Evolutionary conservation across 2,329 filamentous ascomycete species (phyloP).

Genomic region (Neocucurbitaria cava): DNA sequence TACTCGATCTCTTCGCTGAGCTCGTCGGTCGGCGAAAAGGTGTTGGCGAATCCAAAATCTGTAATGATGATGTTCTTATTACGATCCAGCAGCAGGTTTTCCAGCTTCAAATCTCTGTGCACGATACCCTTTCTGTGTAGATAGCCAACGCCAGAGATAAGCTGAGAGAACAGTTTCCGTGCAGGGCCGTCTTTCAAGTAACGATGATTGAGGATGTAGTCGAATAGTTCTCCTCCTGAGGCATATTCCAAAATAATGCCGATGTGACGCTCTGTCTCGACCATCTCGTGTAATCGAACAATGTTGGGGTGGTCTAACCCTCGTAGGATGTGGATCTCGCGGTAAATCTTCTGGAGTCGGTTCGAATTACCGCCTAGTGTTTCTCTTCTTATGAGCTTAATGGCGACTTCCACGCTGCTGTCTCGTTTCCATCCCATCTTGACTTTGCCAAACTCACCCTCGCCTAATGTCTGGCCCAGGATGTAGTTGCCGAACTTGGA

Average conservation of each 20-base stretch:
- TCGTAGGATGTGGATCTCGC: constrained; percentile 89
- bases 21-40: constrained; percentile 88
- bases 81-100: constrained; percentile 92
- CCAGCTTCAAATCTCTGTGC: constrained; percentile 93
- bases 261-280: constrained; percentile 95
- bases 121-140: constrained; percentile 99
- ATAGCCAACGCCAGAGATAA: constrained; percentile 96
- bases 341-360: constrained; percentile 93
- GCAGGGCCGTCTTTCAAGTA: constrained; percentile 95
- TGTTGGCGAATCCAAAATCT: constrained; percentile 98
- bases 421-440: constrained; percentile 98
- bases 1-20: constrained; percentile 89
- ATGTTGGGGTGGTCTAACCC: constrained; percentile 95
- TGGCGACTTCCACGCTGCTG: constrained; percentile 89
- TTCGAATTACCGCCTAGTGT: constrained; percentile 86
- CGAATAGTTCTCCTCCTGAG: constrained; percentile 95
- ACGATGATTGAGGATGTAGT: constrained; percentile 96
- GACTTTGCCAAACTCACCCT: constrained; percentile 98
- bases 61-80: constrained; percentile 99
- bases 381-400: constrained; percentile 96
- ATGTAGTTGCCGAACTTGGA: constrained; percentile 96
- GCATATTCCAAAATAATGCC: constrained; percentile 98
- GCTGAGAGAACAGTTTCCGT: constrained; percentile 88
- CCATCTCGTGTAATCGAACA: constrained; percentile 96
- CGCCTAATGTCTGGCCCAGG: constrained; percentile 91